phyloP scores from a whole-genome alignment of 768 basidiomycete species.

The Tricholoma matsutake region DNA sequence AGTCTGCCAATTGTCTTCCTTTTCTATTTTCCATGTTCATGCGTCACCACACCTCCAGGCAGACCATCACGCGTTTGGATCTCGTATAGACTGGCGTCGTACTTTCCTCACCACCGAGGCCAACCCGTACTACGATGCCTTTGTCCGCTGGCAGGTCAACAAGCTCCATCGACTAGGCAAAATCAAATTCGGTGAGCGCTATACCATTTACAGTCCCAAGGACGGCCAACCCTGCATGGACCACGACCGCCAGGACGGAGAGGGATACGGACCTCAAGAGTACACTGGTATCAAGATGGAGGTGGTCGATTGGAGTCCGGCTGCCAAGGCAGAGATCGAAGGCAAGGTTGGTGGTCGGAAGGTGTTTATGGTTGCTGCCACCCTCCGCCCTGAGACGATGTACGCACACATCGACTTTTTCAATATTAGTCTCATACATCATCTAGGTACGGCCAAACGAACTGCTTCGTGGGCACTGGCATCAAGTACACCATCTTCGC shows the following conservation, averaged over 20 bases:
- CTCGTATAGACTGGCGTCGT: slow-evolving; percentile 96
- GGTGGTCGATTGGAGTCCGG: slow-evolving; percentile 79
- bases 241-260: slow-evolving; percentile 94
- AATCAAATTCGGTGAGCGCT: slow-evolving; percentile 97
- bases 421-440: slow-evolving; percentile 5
- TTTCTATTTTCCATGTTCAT: background rate
- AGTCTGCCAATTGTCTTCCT: slow-evolving; percentile 23
- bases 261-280: slow-evolving; percentile 92
- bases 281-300: slow-evolving; percentile 96
- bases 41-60: slow-evolving; percentile 17
- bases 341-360: slow-evolving; percentile 73
- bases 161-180: slow-evolving; percentile 82
- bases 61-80: slow-evolving; percentile 87
- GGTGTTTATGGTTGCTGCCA: slow-evolving; percentile 93
- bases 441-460: slow-evolving; percentile 92
- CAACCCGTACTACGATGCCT: slow-evolving; percentile 96
- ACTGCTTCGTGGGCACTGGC: slow-evolving; percentile 89
- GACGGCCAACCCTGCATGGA: slow-evolving; percentile 99
- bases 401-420: slow-evolving; percentile 32
- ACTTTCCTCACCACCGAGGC: slow-evolving; percentile 91
- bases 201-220: slow-evolving; percentile 98
- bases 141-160: slow-evolving; percentile 98
- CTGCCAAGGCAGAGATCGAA: slow-evolving; percentile 60
- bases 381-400: slow-evolving; percentile 96
- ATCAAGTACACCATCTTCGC: slow-evolving; percentile 94